Evolutionary conservation across 2,329 filamentous ascomycete genomes (phyloP), one percentile per base, ranked within the genome.

Genomic region (Fusarium pseudonygamai): DNA sequence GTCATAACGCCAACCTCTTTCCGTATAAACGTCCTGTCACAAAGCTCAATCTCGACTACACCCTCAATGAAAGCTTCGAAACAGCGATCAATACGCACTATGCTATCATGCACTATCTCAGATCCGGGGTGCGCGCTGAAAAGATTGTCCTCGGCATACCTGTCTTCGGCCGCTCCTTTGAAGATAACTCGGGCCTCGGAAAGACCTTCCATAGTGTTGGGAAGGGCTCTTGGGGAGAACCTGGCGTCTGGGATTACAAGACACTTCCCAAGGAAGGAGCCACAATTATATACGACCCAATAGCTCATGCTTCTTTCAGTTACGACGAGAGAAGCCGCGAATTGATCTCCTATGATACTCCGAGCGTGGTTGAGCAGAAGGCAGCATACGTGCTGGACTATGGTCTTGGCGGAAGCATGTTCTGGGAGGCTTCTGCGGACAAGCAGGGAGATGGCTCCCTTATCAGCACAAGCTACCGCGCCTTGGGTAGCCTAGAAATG

Each of bases 21-120:
- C 89, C 89, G 13, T 71, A 72, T 32, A 43, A 56, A 30, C 26
- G n/a, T 26, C 50, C 34, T 30, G 37, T 40, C 39, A 69, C 57
- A 28, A 22, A 40, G 13, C 71, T 61, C 40, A 72, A 66, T 42
- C 57, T 69, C 7, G 68, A 74, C 22, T 39, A 57, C 13, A 55
- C 67, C 22, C 47, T 72, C 14, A 65, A 37, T 12, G 64, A 56
- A 52, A 36, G 30, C 30, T 36, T 52, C 32, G 49, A 36, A 26
- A 52, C 32, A 20, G 30, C 30, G 32, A 52, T 36, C 49, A 36
- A 66, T 46, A 65, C 71, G 9, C 64, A 74, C 22, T 36, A 53
- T 16, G 60, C 67, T n/a, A 57, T 69, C 14, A 61, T 34, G 9
- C 60, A 56, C 40, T 74, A 74, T 26, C 52, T 74, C 15, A 22